These are phyloP conservation scores for Auricularia sp. DNA, from an alignment of 768 basidiomycete species.

Conservation along the genomic window DNA sequence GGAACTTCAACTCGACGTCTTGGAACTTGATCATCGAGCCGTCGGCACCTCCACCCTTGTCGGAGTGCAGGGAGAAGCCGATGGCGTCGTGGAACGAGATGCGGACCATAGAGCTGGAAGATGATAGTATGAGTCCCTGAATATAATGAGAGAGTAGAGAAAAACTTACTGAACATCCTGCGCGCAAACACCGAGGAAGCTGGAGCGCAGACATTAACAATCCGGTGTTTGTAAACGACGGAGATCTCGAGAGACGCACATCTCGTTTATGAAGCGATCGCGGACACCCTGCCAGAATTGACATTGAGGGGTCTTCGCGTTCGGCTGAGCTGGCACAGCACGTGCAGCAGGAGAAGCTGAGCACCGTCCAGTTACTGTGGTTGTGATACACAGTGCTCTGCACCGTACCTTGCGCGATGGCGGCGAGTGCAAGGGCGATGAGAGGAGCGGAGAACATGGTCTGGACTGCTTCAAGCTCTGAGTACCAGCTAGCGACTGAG, in stretches of 20 bases:
- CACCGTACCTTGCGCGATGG: background rate
- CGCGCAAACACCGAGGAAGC: background rate
- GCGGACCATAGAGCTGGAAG: no score
- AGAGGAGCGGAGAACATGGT: background rate
- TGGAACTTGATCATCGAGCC: conserved; percentile 6
- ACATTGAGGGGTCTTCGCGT: background rate
- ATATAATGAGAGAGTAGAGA: background rate
- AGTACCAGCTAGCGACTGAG: background rate
- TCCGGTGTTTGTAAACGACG: background rate
- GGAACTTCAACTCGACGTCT: conserved; percentile 9
- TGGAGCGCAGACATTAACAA: background rate
- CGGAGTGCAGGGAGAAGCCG: background rate
- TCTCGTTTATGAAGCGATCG: background rate
- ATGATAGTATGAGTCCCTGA: background rate
- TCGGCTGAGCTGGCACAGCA: background rate
- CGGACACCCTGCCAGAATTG: background rate
- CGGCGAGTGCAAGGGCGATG: background rate
- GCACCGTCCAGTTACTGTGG: background rate
- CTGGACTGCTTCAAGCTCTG: background rate
- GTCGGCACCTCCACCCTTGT: conserved; percentile 15
- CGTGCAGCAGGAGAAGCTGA: background rate
- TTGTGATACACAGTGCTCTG: background rate
- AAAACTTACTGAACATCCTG: background rate
- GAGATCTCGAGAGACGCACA: background rate
- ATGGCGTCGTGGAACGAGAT: background rate